A percentile compares a stretch with the other conserved stretches of the same genome.
phyloP scores from a whole-genome alignment of 2,329 filamentous ascomycete species.

The Colletotrichum liriopes region DNA sequence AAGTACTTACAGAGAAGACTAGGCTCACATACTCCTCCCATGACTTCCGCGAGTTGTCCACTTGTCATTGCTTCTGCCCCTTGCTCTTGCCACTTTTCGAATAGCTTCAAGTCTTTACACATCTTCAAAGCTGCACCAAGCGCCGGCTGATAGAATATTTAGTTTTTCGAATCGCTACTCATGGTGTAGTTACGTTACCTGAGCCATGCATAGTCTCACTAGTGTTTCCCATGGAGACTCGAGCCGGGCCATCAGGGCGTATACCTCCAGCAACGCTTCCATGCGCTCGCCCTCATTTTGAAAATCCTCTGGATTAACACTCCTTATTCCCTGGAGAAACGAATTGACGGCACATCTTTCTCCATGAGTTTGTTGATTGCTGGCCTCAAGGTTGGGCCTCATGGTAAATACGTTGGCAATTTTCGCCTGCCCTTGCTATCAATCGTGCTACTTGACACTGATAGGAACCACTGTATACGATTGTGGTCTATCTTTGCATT shows the following conservation, averaged over 20 bases:
- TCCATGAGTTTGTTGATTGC: neutral
- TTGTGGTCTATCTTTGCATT: neutral
- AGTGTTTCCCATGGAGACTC: constrained; percentile 31
- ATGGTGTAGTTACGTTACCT: neutral
- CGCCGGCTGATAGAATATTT: neutral
- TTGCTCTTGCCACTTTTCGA: constrained; percentile 13
- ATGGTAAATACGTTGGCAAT: neutral
- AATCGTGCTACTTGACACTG: neutral
- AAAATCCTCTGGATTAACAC: neutral
- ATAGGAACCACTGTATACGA: neutral
- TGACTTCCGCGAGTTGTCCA: neutral
- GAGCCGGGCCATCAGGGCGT: constrained; percentile 17
- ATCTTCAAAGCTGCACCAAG: constrained; percentile 16
- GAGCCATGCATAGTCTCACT: constrained; percentile 23
- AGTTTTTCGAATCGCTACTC: neutral
- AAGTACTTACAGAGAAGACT: neutral
- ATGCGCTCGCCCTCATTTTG: constrained; percentile 16
- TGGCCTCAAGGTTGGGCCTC: neutral
- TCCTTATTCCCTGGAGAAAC: neutral
- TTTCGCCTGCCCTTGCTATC: neutral
- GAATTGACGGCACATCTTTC: neutral
- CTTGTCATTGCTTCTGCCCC: constrained; percentile 8
- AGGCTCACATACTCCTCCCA: constrained; percentile 7
- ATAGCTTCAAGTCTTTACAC: constrained; percentile 5
- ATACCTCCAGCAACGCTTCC: constrained; percentile 1